A percentile compares a stretch with the other conserved stretches of the same genome.
Conservation (phyloP, 176 grass and related monocot species). For the Eragrostis curvula region DNA sequence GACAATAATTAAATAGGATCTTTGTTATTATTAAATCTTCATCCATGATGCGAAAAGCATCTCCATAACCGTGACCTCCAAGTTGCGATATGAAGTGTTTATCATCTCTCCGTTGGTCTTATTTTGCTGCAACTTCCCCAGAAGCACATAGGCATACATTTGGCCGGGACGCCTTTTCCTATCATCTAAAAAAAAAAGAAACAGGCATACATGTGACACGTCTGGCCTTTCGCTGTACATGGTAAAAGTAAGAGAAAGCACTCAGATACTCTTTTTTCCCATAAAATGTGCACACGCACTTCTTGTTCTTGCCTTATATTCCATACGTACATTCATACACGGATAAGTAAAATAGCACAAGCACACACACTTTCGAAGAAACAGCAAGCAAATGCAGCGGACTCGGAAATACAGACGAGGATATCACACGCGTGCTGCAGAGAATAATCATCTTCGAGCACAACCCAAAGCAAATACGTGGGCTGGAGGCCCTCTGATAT, state of each 20-base stretch:
- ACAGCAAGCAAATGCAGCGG: constrained; percentile 28
- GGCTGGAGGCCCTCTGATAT: constrained; percentile 34
- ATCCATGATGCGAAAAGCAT: too few relatives aligned
- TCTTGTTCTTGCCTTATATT: not conserved
- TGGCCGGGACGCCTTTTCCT: too few relatives aligned
- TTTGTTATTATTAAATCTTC: too few relatives aligned
- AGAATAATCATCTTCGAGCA: not conserved
- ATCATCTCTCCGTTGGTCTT: too few relatives aligned
- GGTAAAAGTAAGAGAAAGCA: not conserved
- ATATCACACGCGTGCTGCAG: not conserved
- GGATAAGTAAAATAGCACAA: constrained; percentile 16
- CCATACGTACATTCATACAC: not conserved
- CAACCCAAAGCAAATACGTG: constrained; percentile 2
- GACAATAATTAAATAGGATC: too few relatives aligned
- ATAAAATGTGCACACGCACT: not conserved
- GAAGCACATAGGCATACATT: too few relatives aligned
- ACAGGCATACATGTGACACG: too few relatives aligned
- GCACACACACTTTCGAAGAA: constrained; percentile 9
- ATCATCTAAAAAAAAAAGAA: too few relatives aligned
- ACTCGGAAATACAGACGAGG: constrained; percentile 12
- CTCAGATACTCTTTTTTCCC: not conserved
- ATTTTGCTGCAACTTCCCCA: too few relatives aligned
- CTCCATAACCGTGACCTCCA: too few relatives aligned
- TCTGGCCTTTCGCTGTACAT: too few relatives aligned
- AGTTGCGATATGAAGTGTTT: too few relatives aligned